A percentile compares a stretch with the other conserved stretches of the same genome.
Conservation (phyloP, 208 protist species). For the Wallacemonas sp. region DNA sequence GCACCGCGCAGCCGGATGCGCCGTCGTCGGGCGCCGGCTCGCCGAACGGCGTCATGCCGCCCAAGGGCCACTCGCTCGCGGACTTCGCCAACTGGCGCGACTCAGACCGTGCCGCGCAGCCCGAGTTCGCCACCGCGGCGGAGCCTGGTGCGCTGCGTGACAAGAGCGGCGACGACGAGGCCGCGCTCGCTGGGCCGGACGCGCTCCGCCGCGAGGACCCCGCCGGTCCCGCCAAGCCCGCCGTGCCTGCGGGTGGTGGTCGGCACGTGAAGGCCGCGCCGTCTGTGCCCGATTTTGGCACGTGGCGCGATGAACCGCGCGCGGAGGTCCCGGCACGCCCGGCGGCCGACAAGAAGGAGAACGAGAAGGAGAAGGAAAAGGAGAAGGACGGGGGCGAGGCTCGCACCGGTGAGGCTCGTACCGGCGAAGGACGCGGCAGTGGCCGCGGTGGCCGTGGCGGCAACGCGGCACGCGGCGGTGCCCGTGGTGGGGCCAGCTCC, state of each 20-base stretch:
- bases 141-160: slow-evolving; percentile 24
- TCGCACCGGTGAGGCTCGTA: slow-evolving; percentile 29
- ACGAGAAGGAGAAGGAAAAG: slow-evolving; percentile 8
- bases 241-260: not conserved
- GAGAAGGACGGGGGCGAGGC: slow-evolving; percentile 22
- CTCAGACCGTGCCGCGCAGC: slow-evolving; percentile 47
- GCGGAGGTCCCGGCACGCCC: slow-evolving; percentile 34
- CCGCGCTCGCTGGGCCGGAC: not conserved
- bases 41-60: slow-evolving; percentile 8
- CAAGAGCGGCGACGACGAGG: slow-evolving; percentile 10
- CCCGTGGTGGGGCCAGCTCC: slow-evolving; percentile 2
- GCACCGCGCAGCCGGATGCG: slow-evolving; percentile 52
- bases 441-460: slow-evolving; percentile 25
- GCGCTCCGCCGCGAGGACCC: slow-evolving; percentile 23
- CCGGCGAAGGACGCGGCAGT: slow-evolving; percentile 21
- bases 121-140: slow-evolving; percentile 32
- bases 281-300: slow-evolving; percentile 37
- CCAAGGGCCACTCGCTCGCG: slow-evolving; percentile 13
- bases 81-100: slow-evolving; percentile 67
- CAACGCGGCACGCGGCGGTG: not conserved
- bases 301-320: slow-evolving; percentile 72
- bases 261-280: slow-evolving; percentile 23
- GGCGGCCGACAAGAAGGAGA: not conserved
- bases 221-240: slow-evolving; percentile 26
- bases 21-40: slow-evolving; percentile 28